phyloP scores from a whole-genome alignment of 805 yeast species.

The Metschnikowia continentalis region DNA sequence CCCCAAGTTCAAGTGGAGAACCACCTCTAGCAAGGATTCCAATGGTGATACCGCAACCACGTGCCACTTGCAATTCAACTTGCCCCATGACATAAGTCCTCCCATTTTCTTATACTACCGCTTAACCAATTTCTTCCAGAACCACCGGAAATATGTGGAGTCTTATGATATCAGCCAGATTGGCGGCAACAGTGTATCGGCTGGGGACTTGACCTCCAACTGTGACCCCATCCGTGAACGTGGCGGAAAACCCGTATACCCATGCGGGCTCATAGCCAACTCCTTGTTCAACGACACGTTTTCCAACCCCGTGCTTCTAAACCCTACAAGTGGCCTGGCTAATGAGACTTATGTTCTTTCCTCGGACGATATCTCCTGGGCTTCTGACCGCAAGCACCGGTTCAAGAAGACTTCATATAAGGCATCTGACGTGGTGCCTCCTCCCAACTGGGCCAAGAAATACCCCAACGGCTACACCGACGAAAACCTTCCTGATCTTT shows the following conservation, averaged over 20 bases:
- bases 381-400: constrained; percentile 59
- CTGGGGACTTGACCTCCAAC: constrained; percentile 41
- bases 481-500: constrained; percentile 70
- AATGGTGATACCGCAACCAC: constrained; percentile 35
- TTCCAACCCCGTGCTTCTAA: constrained; percentile 45
- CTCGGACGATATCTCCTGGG: constrained; percentile 76
- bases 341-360: constrained; percentile 45
- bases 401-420: constrained; percentile 71
- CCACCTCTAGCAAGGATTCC: constrained; percentile 30
- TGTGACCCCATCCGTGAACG: constrained; percentile 42
- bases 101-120: constrained; percentile 79
- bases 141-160: constrained; percentile 89
- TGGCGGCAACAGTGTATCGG: constrained; percentile 65
- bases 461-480: constrained; percentile 89
- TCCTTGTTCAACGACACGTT: constrained; percentile 89
- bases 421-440: constrained; percentile 76
- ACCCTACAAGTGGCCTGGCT: constrained; percentile 38
- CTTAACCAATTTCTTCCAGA: constrained; percentile 87
- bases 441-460: constrained; percentile 80
- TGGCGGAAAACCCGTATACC: constrained; percentile 55
- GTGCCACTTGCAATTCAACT: constrained; percentile 67
- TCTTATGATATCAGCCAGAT: constrained; percentile 79
- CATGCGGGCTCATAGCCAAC: constrained; percentile 94
- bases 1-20: constrained; percentile 63
- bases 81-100: constrained; percentile 66